Base-by-base conservation (phyloP, 768 basidiomycete genomes). In the Candolleomyces efflorescens region DNA sequence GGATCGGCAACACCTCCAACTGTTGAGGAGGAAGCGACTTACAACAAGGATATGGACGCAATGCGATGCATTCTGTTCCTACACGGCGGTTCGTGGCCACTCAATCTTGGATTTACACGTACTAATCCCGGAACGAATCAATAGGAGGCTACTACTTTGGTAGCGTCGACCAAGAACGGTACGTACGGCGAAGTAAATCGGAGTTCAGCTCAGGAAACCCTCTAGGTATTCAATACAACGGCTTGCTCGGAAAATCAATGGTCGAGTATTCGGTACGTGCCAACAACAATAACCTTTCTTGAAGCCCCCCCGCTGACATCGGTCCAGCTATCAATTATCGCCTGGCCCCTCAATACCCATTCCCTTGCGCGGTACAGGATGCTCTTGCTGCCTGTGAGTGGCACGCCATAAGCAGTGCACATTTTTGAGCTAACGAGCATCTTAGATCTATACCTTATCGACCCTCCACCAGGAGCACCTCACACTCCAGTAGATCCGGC, bases 301-400 rank as follows among this genome's bases (percentile, higher is more conserved):
- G 6, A 11, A 5, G 11, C 7, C 32, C 6, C 11, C 11, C 32
- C 32, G 2, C 54, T 43, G 26, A 71, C 54, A 62, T 64, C 62
- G 52, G 13, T 32, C 11, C 59, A 90, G 88, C 89, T 58, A 78
- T 92, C 54, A 89, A 89, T 61, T 92, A 92, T 65, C 82, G 89
- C 39, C 82, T 95, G n/a, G 90, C 95, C 13, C 96, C 96, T 0
- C 96, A 98, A 71, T 98, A 96, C 64, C 96, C 96, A 1, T 98
- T 97, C 68, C 96, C 96, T 13, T 93, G 92, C 62, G 92, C 88
- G 0, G 72, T 98, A 6, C 94, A 97, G 64, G 96, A 98, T 69
- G 75, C 86, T 36, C 67, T 98, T 11, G 91, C 96, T 2, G 87
- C 94, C 7, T 98, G 91, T 92, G 63, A 63, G 85, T 69, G 32